Evolutionary conservation across 2,329 filamentous ascomycete genomes (phyloP), one percentile per base, ranked within the genome.

Genomic region (Acrocalymma vagum): DNA sequence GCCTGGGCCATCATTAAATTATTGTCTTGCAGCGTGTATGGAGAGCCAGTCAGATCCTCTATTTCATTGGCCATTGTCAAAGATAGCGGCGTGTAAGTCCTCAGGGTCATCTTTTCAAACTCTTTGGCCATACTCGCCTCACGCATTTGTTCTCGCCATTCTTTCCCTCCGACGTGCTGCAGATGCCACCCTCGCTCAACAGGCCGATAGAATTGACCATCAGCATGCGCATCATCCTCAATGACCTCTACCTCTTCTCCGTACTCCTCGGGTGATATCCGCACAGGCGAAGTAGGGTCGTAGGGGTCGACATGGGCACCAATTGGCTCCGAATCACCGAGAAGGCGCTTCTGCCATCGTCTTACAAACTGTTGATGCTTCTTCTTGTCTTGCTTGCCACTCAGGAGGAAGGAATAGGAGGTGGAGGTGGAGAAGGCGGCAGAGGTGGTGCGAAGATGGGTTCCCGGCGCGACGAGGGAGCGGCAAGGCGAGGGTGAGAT

Each of bases 161-260:
- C 58, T 43, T 75, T 73, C 6, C 70, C 69, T 24, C 84, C 84
- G 22, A 86, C 72, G 33, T 67, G 69, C 51, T 79, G 72, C 43
- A 87, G 62, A 0, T 76, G 78, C 14, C 23, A 30, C 9, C 38
- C 34, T 5, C 45, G 27, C 10, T 47, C 26, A 3, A 54, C 50
- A 14, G 44, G 45, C 14, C 31, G 37, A 31, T 63, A 45, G 16
- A 24, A 18, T 15, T 34, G 32, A 13, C 36, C 39, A 21, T 10
- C n/a, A 3, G 18, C 11, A 16, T 3, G 36, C 35, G 16, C 41
- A 7, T 62, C 58, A 1, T 65, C 58, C 4, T 62, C 64, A 9
- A 69, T 45, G 11, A 63, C 51, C 35, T 69, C 63, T 21, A 60
- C 51, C 29, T 66, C 62, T 28, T 67, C 63, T 45, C 62, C 64